These are phyloP conservation scores for Dactylella cylindrospora DNA, from an alignment of 2,329 filamentous ascomycete species.

Conservation along the genomic window DNA sequence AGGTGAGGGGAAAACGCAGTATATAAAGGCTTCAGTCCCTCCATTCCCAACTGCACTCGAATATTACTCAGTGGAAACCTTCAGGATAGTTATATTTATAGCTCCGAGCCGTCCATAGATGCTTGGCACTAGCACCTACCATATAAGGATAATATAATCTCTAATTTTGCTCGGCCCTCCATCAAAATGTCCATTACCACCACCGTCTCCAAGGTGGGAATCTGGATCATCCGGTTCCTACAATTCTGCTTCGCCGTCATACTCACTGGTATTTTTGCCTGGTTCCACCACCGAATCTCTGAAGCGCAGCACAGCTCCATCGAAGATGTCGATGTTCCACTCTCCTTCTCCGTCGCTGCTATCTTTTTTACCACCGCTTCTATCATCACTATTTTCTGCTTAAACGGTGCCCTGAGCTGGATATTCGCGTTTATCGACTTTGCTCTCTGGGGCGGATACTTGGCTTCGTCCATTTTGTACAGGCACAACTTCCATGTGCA, in stretches of 20 bases:
- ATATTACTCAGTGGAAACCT: no score
- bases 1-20: no score
- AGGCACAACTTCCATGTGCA: conserved; percentile 45
- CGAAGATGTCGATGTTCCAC: conserved; percentile 33
- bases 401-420: conserved; percentile 26
- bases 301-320: conserved; percentile 32
- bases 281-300: conserved; percentile 46
- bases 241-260: conserved; percentile 46
- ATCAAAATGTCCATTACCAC: conserved; percentile 24
- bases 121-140: no score
- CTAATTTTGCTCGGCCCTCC: no score
- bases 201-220: conserved; percentile 23
- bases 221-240: conserved; percentile 46
- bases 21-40: no score
- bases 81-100: no score
- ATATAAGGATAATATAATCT: no score
- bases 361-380: conserved; percentile 45
- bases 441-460: conserved; percentile 46
- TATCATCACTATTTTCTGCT: conserved; percentile 45
- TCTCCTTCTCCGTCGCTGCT: conserved; percentile 44
- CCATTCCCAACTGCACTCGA: no score
- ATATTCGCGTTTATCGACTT: conserved; percentile 45
- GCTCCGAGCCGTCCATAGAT: no score
- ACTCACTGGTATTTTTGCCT: conserved; percentile 46
- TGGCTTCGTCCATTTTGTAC: conserved; percentile 44